These are phyloP conservation scores for Entomortierella chlamydospora DNA, from an alignment of 192 early-diverging fungal species.

Conservation along the genomic window DNA sequence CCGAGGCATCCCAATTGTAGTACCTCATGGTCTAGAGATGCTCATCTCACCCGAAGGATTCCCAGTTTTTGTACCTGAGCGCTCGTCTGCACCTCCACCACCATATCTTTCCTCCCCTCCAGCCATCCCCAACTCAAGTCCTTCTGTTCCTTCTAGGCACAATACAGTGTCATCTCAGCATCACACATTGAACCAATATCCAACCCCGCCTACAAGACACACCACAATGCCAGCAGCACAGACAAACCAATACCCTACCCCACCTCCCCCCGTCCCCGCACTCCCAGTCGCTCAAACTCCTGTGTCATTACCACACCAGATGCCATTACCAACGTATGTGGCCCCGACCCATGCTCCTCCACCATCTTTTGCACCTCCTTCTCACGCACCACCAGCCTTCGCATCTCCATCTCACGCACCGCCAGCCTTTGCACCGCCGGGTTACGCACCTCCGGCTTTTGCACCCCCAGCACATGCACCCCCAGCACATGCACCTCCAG, in stretches of 20 bases:
- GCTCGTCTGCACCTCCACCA: constrained; percentile 1
- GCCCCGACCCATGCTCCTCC: not conserved
- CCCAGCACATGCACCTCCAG: not conserved
- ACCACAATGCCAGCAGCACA: constrained; percentile 30
- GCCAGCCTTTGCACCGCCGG: not conserved
- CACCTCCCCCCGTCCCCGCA: constrained; percentile 7
- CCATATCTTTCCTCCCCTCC: constrained; percentile 13
- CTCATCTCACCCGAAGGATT: constrained; percentile 54
- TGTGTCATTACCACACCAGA: constrained; percentile 5
- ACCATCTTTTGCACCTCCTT: not conserved
- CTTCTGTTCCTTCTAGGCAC: not conserved
- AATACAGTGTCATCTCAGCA: constrained; percentile 10
- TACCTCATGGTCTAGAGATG: constrained; percentile 46
- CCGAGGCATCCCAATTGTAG: constrained; percentile 50
- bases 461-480: not conserved
- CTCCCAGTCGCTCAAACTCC: not conserved
- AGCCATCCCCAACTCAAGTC: constrained; percentile 6
- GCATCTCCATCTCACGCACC: not conserved
- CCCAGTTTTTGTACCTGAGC: constrained; percentile 50
- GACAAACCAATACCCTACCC: constrained; percentile 7
- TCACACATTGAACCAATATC: not conserved
- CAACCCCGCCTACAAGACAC: constrained; percentile 23
- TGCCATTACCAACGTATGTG: constrained; percentile 12
- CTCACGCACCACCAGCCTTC: not conserved
- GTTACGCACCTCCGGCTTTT: not conserved